Evolutionary conservation across 1,284 basidiomycete species (phyloP).

Genomic region (Grifola frondosa): DNA sequence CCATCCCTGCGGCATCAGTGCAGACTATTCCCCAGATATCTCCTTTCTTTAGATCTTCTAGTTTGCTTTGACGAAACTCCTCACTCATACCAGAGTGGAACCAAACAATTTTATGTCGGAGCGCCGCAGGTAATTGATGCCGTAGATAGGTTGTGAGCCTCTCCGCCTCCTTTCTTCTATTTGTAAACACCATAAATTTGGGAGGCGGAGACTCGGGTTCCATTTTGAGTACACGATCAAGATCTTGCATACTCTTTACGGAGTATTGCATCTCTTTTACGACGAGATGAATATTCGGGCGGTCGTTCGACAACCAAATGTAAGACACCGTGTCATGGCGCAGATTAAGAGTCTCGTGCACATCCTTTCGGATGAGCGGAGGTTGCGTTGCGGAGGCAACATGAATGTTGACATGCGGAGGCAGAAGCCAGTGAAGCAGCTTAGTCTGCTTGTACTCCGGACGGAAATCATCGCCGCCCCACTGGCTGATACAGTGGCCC

Average conservation of each 20-base stretch:
- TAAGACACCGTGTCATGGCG: neutral
- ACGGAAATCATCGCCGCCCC: conserved; percentile 34
- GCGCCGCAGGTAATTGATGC: neutral
- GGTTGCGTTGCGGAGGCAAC: conserved; percentile 39
- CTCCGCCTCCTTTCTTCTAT: neutral
- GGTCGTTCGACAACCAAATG: conserved; percentile 25
- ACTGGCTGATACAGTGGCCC: conserved; percentile 37
- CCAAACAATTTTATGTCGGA: neutral
- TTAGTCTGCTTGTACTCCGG: conserved; percentile 31
- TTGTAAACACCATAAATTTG: conserved; percentile 28
- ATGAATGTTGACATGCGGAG: conserved; percentile 30
- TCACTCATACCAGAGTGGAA: neutral
- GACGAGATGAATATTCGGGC: conserved; percentile 30
- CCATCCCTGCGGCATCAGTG: conserved; percentile 35
- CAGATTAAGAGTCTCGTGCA: conserved; percentile 10
- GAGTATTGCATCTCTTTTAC: conserved; percentile 26
- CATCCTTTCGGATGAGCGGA: conserved; percentile 18
- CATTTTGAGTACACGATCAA: conserved; percentile 21
- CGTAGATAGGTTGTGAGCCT: neutral
- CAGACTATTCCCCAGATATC: conserved; percentile 17
- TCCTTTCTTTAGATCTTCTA: conserved; percentile 10
- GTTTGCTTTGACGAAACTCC: neutral
- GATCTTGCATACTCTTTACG: conserved; percentile 22
- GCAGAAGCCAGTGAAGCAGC: conserved; percentile 28
- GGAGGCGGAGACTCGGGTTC: conserved; percentile 7